phyloP scores from a whole-genome alignment of 2,329 filamentous ascomycete species.

The Exophiala xenobiotica region DNA sequence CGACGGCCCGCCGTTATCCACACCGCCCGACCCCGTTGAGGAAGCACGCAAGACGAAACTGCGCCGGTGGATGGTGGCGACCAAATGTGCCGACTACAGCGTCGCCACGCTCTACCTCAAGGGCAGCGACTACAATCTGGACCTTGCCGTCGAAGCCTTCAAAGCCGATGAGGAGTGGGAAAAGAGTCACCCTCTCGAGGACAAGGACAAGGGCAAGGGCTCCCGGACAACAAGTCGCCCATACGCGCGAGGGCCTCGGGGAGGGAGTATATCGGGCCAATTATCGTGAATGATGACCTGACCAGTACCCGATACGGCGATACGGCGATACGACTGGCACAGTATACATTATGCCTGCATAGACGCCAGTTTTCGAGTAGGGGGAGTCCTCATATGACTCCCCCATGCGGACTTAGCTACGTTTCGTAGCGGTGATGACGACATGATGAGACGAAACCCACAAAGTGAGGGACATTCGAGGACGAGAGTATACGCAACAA shows the following conservation, averaged over 20 bases:
- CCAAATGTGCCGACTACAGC: constrained; percentile 64
- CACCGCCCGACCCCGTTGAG: constrained; percentile 53
- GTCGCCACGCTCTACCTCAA: constrained; percentile 71
- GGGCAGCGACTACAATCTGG: constrained; percentile 64
- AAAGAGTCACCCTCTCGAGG: constrained; percentile 60
- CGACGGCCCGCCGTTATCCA: constrained; percentile 48
- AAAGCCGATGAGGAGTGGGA: constrained; percentile 76
- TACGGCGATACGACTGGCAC: no score
- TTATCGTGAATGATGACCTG: no score
- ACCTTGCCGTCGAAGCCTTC: constrained; percentile 62
- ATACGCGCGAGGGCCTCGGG: no score
- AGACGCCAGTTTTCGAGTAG: no score
- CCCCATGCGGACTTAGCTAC: no score
- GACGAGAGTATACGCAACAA: no score
- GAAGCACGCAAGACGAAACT: constrained; percentile 72
- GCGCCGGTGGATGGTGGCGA: constrained; percentile 74
- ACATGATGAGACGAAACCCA: no score
- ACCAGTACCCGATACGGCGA: no score
- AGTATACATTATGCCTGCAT: no score
- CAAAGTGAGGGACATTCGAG: no score
- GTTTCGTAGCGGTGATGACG: no score
- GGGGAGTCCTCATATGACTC: no score
- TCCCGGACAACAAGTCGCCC: not conserved
- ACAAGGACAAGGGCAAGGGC: constrained; percentile 36
- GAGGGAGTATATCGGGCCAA: constrained; percentile 23